phyloP scores from a whole-genome alignment of 1,284 basidiomycete genomes.

The Phaffia rhodozyma region DNA sequence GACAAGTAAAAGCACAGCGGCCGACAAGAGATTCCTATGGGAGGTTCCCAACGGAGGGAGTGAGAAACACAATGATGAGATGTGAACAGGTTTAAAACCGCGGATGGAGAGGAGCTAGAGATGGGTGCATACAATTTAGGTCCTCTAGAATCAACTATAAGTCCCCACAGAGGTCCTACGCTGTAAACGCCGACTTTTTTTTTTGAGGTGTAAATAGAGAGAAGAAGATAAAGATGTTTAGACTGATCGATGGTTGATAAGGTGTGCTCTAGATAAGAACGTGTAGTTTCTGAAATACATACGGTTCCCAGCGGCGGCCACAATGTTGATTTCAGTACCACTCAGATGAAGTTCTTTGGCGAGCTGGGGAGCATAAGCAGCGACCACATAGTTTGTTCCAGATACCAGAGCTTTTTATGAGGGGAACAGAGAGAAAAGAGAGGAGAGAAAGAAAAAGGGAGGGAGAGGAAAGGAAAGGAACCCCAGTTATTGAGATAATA shows the following conservation, averaged over 20 bases:
- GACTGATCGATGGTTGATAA: slow-evolving; percentile 6
- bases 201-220: background rate
- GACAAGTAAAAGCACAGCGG: slow-evolving; percentile 43
- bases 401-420: background rate
- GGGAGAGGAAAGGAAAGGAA: background rate
- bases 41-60: slow-evolving; percentile 21
- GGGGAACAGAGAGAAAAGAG: background rate
- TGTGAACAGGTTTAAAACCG: slow-evolving; percentile 22
- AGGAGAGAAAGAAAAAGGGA: background rate
- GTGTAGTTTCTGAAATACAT: slow-evolving; percentile 27
- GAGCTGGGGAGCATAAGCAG: slow-evolving; percentile 70
- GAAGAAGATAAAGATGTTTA: slow-evolving; percentile 14
- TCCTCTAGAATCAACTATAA: slow-evolving; percentile 52
- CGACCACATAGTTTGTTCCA: slow-evolving; percentile 15
- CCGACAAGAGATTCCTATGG: slow-evolving; percentile 30
- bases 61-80: slow-evolving; percentile 28
- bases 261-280: slow-evolving; percentile 10
- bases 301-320: slow-evolving; percentile 46
- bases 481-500: no score
- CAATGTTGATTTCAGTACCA: slow-evolving; percentile 60
- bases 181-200: slow-evolving; percentile 50
- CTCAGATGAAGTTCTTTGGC: slow-evolving; percentile 54
- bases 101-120: background rate
- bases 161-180: slow-evolving; percentile 55
- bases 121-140: slow-evolving; percentile 40